phyloP scores from a whole-genome alignment of 2,329 filamentous ascomycete species.

The Talaromyces sp. region DNA sequence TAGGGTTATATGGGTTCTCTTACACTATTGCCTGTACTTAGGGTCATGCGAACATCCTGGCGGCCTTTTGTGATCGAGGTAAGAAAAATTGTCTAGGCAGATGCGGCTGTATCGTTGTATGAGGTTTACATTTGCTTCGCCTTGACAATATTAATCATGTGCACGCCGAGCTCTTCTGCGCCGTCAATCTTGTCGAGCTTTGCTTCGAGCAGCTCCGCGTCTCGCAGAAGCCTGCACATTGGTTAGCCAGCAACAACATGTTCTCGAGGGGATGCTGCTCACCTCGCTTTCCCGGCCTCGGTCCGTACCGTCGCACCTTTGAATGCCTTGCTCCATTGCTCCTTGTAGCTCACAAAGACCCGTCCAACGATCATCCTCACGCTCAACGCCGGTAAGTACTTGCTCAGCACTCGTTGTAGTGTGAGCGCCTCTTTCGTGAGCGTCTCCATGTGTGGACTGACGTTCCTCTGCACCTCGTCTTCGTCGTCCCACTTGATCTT shows the following conservation, averaged over 20 bases:
- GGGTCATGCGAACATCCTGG: too few relatives aligned
- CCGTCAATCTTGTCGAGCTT: slow-evolving; percentile 73
- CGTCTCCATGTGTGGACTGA: slow-evolving; percentile 77
- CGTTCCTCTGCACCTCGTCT: slow-evolving; percentile 39
- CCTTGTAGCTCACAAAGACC: slow-evolving; percentile 75
- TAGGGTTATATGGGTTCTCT: too few relatives aligned
- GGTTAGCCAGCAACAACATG: not conserved
- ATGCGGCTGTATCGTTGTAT: too few relatives aligned
- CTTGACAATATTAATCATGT: slow-evolving; percentile 52
- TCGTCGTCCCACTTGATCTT: slow-evolving; percentile 65
- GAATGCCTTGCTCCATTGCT: slow-evolving; percentile 69
- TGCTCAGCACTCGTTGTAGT: slow-evolving; percentile 74
- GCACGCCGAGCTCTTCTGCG: slow-evolving; percentile 66
- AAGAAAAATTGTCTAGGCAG: too few relatives aligned
- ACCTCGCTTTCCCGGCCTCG: slow-evolving; percentile 66
- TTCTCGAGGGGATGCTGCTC: slow-evolving; percentile 29
- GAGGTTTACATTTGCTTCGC: slow-evolving; percentile 31
- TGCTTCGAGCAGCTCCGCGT: slow-evolving; percentile 66
- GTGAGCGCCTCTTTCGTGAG: slow-evolving; percentile 79
- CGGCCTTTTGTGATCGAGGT: too few relatives aligned
- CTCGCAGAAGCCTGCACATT: slow-evolving; percentile 62
- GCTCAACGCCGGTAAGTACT: slow-evolving; percentile 70
- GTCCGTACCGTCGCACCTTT: slow-evolving; percentile 60
- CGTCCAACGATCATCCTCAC: slow-evolving; percentile 79
- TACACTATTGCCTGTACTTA: too few relatives aligned